phyloP scores from a whole-genome alignment of 371 early-diverging fungal species.

The Saksenaea oblongispora region DNA sequence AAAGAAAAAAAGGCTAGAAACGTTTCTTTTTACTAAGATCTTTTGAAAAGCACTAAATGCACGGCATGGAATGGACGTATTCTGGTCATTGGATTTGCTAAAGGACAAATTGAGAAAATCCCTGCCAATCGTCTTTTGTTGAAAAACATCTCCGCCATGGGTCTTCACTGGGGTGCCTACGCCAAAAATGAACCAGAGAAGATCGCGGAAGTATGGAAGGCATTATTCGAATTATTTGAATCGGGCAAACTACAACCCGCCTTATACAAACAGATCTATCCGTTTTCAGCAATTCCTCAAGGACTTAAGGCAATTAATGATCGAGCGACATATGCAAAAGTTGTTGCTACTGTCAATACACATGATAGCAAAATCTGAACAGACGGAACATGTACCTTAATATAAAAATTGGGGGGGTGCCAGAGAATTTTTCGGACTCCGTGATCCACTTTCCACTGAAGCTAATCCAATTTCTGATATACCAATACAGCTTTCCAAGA shows the following conservation, averaged over 20 bases:
- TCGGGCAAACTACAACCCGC: slow-evolving; percentile 67
- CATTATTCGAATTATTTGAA: slow-evolving; percentile 66
- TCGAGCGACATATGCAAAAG: slow-evolving; percentile 83
- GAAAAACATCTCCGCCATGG: slow-evolving; percentile 74
- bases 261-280: slow-evolving; percentile 71
- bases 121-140: slow-evolving; percentile 81
- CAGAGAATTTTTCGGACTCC: too few relatives aligned
- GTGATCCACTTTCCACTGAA: too few relatives aligned
- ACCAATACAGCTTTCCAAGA: too few relatives aligned
- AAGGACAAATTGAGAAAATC: slow-evolving; percentile 80
- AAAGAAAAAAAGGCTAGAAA: not conserved
- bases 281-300: slow-evolving; percentile 63
- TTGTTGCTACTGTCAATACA: slow-evolving; percentile 53
- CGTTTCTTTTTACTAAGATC: not conserved
- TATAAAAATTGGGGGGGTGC: too few relatives aligned
- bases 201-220: slow-evolving; percentile 73
- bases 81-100: slow-evolving; percentile 87
- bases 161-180: slow-evolving; percentile 80
- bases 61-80: slow-evolving; percentile 88
- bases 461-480: too few relatives aligned
- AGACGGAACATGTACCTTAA: not conserved
- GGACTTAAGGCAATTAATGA: slow-evolving; percentile 73
- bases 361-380: slow-evolving; percentile 32
- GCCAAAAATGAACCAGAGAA: slow-evolving; percentile 62
- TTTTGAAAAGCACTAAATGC: slow-evolving; percentile 58